Percentiles rank a stretch among this genome's conserved stretches.
phyloP scores from a whole-genome alignment of 495 filamentous ascomycete genomes.

The Xylaria venustula region DNA sequence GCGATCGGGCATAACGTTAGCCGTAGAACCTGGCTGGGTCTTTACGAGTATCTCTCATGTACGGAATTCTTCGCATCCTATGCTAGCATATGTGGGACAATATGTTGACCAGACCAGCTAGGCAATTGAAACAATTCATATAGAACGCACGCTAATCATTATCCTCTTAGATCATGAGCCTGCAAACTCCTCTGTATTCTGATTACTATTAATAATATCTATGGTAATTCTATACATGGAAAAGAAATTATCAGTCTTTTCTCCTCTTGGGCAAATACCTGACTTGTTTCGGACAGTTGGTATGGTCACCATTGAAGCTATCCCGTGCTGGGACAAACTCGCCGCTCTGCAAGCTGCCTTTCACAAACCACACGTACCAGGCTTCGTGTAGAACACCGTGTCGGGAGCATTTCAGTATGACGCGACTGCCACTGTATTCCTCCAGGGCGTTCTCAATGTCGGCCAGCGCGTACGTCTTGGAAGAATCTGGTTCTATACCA shows the following conservation, averaged over 20 bases:
- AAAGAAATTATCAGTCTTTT: slow-evolving; percentile 10
- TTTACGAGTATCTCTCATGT: too few species aligned
- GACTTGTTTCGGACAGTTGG: slow-evolving; percentile 37
- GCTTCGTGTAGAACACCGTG: slow-evolving; percentile 65
- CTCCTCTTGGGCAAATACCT: slow-evolving; percentile 39
- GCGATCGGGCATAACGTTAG: too few species aligned
- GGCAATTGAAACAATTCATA: too few species aligned
- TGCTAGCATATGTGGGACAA: too few species aligned
- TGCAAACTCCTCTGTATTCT: too few species aligned
- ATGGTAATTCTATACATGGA: not conserved
- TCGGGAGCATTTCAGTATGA: slow-evolving; percentile 66
- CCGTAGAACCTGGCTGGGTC: too few species aligned
- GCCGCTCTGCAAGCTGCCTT: slow-evolving; percentile 72
- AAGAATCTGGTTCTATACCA: slow-evolving; percentile 61
- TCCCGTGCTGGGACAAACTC: slow-evolving; percentile 61
- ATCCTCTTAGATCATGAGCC: too few species aligned
- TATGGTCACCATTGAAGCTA: slow-evolving; percentile 32
- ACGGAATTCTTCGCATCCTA: too few species aligned
- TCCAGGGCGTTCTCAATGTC: slow-evolving; percentile 66
- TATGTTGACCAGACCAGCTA: too few species aligned
- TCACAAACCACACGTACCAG: slow-evolving; percentile 83
- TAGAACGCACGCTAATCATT: too few species aligned
- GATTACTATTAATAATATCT: too few species aligned
- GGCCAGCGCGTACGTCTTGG: slow-evolving; percentile 60
- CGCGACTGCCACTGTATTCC: slow-evolving; percentile 60